Base-by-base conservation (phyloP, 1,284 basidiomycete genomes). In the Moesziomyces sp. region DNA sequence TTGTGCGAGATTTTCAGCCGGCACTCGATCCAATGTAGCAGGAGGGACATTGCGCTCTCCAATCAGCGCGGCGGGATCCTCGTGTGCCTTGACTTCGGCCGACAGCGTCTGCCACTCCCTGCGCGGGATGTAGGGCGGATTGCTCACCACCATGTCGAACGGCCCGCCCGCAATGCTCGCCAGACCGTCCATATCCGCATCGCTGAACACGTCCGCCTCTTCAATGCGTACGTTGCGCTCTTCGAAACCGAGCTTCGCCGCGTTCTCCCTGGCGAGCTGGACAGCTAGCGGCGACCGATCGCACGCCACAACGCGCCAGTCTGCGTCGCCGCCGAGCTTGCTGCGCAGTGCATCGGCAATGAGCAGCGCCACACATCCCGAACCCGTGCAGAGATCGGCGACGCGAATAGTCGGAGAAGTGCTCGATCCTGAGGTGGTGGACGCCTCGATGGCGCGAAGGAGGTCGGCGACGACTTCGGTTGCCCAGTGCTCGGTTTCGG, bases 401-500 rank as follows among this genome's bases (percentile, higher is more conserved):
- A 65, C 35, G 1, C 70, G 50, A 4, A 73, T 24, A 9, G 50
- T n/a, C 21, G 21, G 10, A 16, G 44, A 21, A 13, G 28, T 11
- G 11, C 9, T 11, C 8, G 30, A 30, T 33, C 3, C 6, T 46
- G 33, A 6, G 38, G 50, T 28, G 38, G 42, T 3, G 24, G 5
- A 13, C 0, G 40, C 1, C 1, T 28, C 10, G 10, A 65, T 6
- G 11, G 19, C 30, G 9, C 23, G 26, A 7, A 53, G 7, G 6
- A 74, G 42, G 3, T 28, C 3, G 4, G 50, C 16, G 10, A 51
- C 61, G 5, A 65, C 46, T n/a, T 62, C 16, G 1, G 48, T 52
- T 5, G 71, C 65, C 71, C 71, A 74, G 24, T 68, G 24, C 33
- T 74, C 71, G 2, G 71, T 69, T 40, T 74, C 71, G 3, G 71